A percentile compares a stretch with the other conserved stretches of the same genome.
phyloP scores from a whole-genome alignment of 73 alveolate genomes.

The Paramecium octaurelia region DNA sequence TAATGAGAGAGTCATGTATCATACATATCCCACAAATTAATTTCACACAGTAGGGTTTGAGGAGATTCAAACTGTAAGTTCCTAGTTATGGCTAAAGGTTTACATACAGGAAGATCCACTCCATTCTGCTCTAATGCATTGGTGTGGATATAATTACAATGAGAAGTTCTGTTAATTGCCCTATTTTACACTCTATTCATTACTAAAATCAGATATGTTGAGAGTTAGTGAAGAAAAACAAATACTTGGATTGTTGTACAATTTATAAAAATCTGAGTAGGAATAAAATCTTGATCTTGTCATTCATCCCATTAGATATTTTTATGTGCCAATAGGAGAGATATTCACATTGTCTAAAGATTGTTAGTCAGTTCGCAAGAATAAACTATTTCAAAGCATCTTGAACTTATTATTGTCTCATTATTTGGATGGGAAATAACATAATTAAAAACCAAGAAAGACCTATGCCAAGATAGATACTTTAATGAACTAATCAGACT shows the following conservation, averaged over 20 bases:
- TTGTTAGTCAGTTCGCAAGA: not conserved
- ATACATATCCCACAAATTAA: conserved; percentile 13
- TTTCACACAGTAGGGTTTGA: not conserved
- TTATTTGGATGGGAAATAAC: not conserved
- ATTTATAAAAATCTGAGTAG: not conserved
- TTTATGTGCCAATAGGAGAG: not conserved
- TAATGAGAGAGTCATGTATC: not conserved
- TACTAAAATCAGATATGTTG: conserved; percentile 21
- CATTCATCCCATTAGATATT: not conserved
- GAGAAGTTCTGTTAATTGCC: not conserved
- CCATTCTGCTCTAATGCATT: conserved; percentile 10
- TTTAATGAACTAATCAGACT: not conserved
- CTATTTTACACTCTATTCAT: not conserved
- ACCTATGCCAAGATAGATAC: not conserved
- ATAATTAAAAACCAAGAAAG: conserved; percentile 10
- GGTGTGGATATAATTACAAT: not conserved
- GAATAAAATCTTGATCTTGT: not conserved
- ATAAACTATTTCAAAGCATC: not conserved
- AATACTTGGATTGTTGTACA: not conserved
- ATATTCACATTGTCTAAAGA: not conserved
- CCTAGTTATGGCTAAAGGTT: not conserved
- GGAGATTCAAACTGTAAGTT: not conserved
- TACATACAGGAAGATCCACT: not conserved
- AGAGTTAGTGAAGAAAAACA: not conserved
- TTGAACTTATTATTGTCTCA: not conserved